A percentile compares a stretch with the other conserved stretches of the same genome.
Conservation (phyloP, 2,329 filamentous ascomycete species). For the Aureobasidium namibiae region DNA sequence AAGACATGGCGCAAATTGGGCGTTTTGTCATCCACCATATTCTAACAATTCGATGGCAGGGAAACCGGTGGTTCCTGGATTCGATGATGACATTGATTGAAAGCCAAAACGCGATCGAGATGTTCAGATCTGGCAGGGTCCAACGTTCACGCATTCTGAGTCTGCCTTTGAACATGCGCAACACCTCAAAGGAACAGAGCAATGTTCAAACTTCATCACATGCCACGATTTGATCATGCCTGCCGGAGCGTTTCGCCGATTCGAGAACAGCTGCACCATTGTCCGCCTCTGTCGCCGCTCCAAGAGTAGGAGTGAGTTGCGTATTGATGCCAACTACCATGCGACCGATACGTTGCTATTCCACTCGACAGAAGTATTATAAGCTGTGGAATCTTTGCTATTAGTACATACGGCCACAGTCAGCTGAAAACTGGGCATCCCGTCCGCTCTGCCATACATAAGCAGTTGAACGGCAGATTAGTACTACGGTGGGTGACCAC, state of each 20-base stretch:
- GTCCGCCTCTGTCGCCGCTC: too few relatives aligned
- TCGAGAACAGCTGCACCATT: too few relatives aligned
- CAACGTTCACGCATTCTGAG: not conserved
- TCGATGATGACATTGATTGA: slow-evolving; percentile 9
- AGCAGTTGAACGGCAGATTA: too few relatives aligned
- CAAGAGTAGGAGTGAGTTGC: too few relatives aligned
- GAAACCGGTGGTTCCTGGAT: not conserved
- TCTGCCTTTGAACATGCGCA: not conserved
- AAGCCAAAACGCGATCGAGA: not conserved
- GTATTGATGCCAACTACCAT: too few relatives aligned
- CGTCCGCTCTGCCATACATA: too few relatives aligned
- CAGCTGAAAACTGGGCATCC: not conserved
- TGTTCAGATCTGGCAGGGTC: not conserved
- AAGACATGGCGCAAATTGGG: not conserved
- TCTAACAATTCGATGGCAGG: not conserved
- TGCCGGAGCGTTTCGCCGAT: too few relatives aligned
- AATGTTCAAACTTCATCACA: not conserved
- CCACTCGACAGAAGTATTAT: too few relatives aligned
- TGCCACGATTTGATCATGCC: too few relatives aligned
- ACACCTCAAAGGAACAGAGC: not conserved
- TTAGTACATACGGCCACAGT: not conserved
- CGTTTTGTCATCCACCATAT: not conserved
- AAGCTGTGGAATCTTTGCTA: too few relatives aligned
- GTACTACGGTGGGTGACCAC: too few relatives aligned
- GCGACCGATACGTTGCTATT: too few relatives aligned